phyloP scores from a whole-genome alignment of 345 rosid genomes.

The Corchorus olitorius region DNA sequence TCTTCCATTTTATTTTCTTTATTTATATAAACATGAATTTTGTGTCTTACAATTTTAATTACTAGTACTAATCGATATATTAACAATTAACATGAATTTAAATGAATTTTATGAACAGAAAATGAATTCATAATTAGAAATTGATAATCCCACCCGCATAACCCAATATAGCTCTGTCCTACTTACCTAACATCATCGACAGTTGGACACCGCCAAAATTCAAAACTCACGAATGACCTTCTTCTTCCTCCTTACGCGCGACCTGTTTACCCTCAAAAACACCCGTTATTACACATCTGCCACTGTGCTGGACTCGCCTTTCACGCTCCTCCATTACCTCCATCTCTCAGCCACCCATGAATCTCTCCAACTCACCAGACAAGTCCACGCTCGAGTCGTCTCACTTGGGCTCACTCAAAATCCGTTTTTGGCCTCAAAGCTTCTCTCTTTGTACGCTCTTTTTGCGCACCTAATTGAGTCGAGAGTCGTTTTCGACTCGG shows the following conservation, averaged over 20 bases:
- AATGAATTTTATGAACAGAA: no score
- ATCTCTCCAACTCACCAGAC: conserved; percentile 40
- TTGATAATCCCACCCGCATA: no score
- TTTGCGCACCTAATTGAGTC: conserved; percentile 33
- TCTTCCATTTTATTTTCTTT: neutral
- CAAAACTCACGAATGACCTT: conserved; percentile 19
- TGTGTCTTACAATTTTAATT: no score
- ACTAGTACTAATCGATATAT: no score
- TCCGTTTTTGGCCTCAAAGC: conserved; percentile 55
- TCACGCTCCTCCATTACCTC: conserved; percentile 41
- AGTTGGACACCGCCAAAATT: conserved; percentile 12
- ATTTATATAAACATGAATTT: no score
- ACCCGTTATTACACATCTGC: conserved; percentile 30
- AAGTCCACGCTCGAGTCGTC: conserved; percentile 52
- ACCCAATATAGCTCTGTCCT: no score
- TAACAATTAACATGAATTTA: no score
- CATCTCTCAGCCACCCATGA: conserved; percentile 34
- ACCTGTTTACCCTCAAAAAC: neutral
- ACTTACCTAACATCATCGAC: neutral
- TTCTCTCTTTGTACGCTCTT: conserved; percentile 56
- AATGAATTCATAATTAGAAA: no score
- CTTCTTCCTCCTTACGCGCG: conserved; percentile 10
- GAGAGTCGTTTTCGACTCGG: conserved; percentile 45
- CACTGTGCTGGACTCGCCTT: conserved; percentile 21
- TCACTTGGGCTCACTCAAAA: conserved; percentile 36